Conservation (phyloP, 169 alveolate species). For the Cryptosporidium parvum region DNA sequence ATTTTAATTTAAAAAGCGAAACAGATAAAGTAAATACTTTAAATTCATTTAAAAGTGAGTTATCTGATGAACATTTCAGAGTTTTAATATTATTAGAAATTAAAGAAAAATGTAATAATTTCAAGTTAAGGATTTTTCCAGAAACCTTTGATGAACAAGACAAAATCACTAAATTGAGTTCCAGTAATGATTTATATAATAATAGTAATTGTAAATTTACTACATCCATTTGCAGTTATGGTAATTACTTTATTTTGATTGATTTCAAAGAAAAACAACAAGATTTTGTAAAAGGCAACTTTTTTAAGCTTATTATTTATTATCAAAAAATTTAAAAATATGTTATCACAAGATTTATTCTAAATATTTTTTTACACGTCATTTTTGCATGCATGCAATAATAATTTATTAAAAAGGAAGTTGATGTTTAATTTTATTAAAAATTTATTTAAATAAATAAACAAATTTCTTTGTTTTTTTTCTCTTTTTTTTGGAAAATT, state of each 20-base stretch:
- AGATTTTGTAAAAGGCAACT: conserved; percentile 2
- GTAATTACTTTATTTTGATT: conserved; percentile 17
- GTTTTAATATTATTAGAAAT: conserved; percentile 32
- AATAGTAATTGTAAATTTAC: conserved; percentile 59
- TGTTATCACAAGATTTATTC: background rate
- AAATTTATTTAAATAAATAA: background rate
- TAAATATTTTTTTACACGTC: background rate
- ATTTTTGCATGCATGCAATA: background rate
- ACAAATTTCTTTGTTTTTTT: too few species aligned
- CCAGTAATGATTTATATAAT: conserved; percentile 23
- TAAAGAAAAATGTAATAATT: conserved; percentile 14
- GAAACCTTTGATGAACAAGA: conserved; percentile 28
- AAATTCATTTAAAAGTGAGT: background rate
- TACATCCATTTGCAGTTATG: conserved; percentile 4
- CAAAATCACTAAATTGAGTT: conserved; percentile 7
- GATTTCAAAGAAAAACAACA: conserved; percentile 27
- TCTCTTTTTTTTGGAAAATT: background rate
- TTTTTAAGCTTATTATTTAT: conserved; percentile 35
- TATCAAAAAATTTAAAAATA: conserved; percentile 8
- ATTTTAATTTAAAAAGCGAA: background rate
- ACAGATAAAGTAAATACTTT: background rate
- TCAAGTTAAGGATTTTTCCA: conserved; percentile 24
- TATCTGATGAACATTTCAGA: background rate
- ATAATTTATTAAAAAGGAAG: background rate
- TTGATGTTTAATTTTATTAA: background rate